These are phyloP conservation scores for Radiomyces spectabilis DNA, from an alignment of 192 early-diverging fungal species.

Conservation along the genomic window DNA sequence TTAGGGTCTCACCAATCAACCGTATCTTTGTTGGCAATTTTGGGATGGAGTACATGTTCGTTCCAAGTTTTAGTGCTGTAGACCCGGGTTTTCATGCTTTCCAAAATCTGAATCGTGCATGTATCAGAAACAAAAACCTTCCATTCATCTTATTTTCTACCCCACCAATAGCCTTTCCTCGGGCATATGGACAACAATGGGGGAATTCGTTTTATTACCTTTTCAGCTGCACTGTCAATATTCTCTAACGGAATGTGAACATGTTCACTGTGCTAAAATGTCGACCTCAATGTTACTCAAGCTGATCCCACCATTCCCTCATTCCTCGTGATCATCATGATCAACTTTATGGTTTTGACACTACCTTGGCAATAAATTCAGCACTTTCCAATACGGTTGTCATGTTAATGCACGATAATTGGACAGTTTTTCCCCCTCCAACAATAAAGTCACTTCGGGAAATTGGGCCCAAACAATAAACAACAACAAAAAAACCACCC, in stretches of 20 bases:
- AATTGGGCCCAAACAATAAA: background rate
- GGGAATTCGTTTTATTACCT: slow-evolving; percentile 18
- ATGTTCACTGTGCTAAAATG: slow-evolving; percentile 44
- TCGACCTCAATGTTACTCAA: no score
- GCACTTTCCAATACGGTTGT: slow-evolving; percentile 39
- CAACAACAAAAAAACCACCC: background rate
- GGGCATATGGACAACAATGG: no score
- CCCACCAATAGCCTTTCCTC: no score
- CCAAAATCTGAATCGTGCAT: slow-evolving; percentile 34
- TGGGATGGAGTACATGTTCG: slow-evolving; percentile 55
- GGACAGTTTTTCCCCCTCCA: no score
- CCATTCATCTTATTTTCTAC: no score
- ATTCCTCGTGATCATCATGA: no score
- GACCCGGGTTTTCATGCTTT: slow-evolving; percentile 48
- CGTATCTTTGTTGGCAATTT: slow-evolving; percentile 41
- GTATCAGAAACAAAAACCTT: no score
- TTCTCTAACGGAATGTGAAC: slow-evolving; percentile 52
- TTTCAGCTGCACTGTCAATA: slow-evolving; percentile 38
- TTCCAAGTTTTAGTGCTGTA: slow-evolving; percentile 62
- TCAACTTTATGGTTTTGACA: background rate
- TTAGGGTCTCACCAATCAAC: slow-evolving; percentile 53
- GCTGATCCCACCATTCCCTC: no score
- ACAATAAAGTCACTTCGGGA: background rate
- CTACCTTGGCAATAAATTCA: slow-evolving; percentile 44
- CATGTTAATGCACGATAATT: no score